Percentiles rank a stretch among this genome's conserved stretches.
phyloP scores from a whole-genome alignment of 2,329 filamentous ascomycete species.

The Sclerotinia spermophila region DNA sequence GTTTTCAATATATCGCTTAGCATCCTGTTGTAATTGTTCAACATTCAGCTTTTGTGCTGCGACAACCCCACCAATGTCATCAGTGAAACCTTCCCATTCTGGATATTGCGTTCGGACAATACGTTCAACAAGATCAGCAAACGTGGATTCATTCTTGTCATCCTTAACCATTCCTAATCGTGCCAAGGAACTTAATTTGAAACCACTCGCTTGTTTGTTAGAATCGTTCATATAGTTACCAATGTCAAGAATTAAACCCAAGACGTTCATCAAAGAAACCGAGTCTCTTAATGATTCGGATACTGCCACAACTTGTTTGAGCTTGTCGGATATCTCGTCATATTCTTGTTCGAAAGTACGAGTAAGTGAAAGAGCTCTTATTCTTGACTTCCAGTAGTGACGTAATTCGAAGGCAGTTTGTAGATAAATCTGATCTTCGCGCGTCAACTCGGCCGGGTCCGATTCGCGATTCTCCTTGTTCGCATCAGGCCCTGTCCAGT shows the following conservation, averaged over 20 bases:
- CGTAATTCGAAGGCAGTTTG: slow-evolving; percentile 91
- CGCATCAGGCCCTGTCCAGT: slow-evolving; percentile 89
- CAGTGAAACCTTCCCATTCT: slow-evolving; percentile 85
- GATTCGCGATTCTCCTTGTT: slow-evolving; percentile 73
- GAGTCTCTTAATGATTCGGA: slow-evolving; percentile 89
- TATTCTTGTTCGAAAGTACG: slow-evolving; percentile 84
- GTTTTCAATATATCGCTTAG: slow-evolving; percentile 89
- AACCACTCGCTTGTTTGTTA: slow-evolving; percentile 95
- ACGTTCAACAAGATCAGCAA: slow-evolving; percentile 92
- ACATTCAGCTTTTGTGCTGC: slow-evolving; percentile 87
- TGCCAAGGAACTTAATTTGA: slow-evolving; percentile 93
- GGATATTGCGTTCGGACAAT: slow-evolving; percentile 96
- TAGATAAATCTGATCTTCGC: slow-evolving; percentile 93
- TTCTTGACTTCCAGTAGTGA: slow-evolving; percentile 98
- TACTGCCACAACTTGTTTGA: slow-evolving; percentile 80
- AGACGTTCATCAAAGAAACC: slow-evolving; percentile 89
- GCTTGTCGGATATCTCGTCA: slow-evolving; percentile 81
- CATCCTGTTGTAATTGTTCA: slow-evolving; percentile 82
- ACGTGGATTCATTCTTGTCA: slow-evolving; percentile 95
- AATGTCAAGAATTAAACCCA: slow-evolving; percentile 93
- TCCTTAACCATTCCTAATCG: slow-evolving; percentile 97
- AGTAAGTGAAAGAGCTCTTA: slow-evolving; percentile 83
- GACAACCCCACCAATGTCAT: slow-evolving; percentile 79
- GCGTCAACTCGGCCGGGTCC: slow-evolving; percentile 82
- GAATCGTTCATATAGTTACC: slow-evolving; percentile 99